These are phyloP conservation scores for Mycena crocata DNA, from an alignment of 768 basidiomycete genomes.

Conservation along the genomic window DNA sequence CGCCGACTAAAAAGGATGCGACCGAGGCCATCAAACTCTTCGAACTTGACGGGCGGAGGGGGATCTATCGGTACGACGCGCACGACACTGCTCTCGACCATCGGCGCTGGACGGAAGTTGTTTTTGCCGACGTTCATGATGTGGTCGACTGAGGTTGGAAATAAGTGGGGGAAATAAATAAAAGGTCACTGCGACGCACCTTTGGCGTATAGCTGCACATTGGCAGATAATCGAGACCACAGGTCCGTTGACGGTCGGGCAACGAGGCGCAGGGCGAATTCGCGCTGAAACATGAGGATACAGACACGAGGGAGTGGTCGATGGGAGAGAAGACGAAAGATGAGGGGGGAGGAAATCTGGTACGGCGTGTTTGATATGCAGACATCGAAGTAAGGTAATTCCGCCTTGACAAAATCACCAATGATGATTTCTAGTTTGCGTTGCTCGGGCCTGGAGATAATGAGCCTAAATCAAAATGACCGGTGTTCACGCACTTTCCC, in stretches of 20 bases:
- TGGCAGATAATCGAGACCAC: slow-evolving; percentile 96
- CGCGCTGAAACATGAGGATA: slow-evolving; percentile 99
- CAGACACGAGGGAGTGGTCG: slow-evolving; percentile 93
- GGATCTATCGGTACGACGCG: slow-evolving; percentile 93
- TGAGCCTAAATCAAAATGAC: neutral
- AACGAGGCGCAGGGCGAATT: slow-evolving; percentile 93
- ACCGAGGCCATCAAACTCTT: slow-evolving; percentile 96
- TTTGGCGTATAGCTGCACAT: slow-evolving; percentile 97
- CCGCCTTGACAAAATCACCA: slow-evolving; percentile 98
- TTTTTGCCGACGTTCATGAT: slow-evolving; percentile 97
- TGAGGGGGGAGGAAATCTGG: slow-evolving; percentile 97
- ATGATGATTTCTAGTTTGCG: slow-evolving; percentile 95
- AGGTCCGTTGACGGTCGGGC: slow-evolving; percentile 85
- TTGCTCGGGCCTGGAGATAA: slow-evolving; percentile 83
- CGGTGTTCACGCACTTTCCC: slow-evolving; percentile 86
- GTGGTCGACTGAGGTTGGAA: slow-evolving; percentile 73
- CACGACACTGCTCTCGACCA: slow-evolving; percentile 94
- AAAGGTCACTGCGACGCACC: neutral
- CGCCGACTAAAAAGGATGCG: slow-evolving; percentile 90
- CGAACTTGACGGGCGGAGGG: slow-evolving; percentile 94
- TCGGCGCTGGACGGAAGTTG: slow-evolving; percentile 95
- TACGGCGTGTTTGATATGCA: slow-evolving; percentile 99
- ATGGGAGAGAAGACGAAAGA: slow-evolving; percentile 96
- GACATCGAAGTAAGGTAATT: slow-evolving; percentile 97
- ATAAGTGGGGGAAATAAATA: neutral